Evolutionary conservation across 2,329 filamentous ascomycete genomes (phyloP), one percentile per base, ranked within the genome.

Genomic region (Exophiala dermatitidis): DNA sequence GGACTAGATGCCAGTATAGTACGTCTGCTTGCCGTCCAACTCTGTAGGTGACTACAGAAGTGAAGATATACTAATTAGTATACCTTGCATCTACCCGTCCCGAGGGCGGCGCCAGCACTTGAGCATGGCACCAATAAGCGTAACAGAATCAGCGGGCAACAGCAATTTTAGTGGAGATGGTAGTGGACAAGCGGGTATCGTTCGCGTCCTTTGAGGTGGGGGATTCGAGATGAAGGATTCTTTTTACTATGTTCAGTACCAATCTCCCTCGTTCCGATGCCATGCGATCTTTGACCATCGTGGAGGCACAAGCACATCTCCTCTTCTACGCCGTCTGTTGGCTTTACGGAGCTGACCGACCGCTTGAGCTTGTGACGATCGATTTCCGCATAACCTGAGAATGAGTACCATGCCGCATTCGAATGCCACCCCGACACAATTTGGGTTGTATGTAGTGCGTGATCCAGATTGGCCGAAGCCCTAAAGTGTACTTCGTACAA

Each of bases 131-230:
- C 19, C 19, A 19, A 19, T 19, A 19, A 19, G 19, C 19, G 19
- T 19, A 19, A 19, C 19, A 19, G 19, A 19, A 19, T 19, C 19
- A 28, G 8, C 44, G 28, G 33, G 38, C 26, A 34, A 4, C 46
- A 48, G 10, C 9, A 31, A 10, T 9, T 19, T 28, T 19, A 29
- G 46, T 49, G 46, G 38, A 42, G 7, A 10, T 3, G 31, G 30
- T 50, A 19, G 19, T 19, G 19, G 48, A 29, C 37, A 33, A 42
- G 43, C 36, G 37, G 44, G 52, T 54, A 54, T 42, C 44, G 43
- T 55, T 48, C 46, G 44, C 44, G 37, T 43, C 31, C 10, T 46
- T 28, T 9, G 32, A 12, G 36, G 46, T 49, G 46, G 46, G 46
- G 31, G 44, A 32, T 45, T 6, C 42, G 12, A 46, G 31, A 46